These are phyloP conservation scores for Chlamydomonas asymmetrica DNA, from an alignment of 139 green algal genomes.

Conservation along the genomic window DNA sequence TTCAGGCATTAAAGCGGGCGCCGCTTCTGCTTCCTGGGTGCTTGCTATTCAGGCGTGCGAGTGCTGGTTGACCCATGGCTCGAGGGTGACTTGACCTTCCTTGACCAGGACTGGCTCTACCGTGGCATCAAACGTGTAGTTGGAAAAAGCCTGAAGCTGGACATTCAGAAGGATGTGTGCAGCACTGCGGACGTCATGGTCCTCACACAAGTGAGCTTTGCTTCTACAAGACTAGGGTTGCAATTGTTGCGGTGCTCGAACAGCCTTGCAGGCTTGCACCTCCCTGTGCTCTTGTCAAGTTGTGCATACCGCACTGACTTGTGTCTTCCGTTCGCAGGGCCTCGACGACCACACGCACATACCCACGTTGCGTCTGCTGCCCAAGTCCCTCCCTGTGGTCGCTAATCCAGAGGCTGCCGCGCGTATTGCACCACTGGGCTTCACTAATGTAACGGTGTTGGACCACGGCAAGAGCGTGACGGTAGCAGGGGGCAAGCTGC, in stretches of 20 bases:
- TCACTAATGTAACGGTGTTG: conserved; percentile 60
- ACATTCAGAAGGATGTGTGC: conserved; percentile 52
- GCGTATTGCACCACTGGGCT: conserved; percentile 63
- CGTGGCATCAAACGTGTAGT: conserved; percentile 62
- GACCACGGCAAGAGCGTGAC: conserved; percentile 54
- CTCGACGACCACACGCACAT: conserved; percentile 82
- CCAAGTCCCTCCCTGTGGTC: conserved; percentile 63
- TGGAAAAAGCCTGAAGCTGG: conserved; percentile 31
- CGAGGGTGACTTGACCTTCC: conserved; percentile 75
- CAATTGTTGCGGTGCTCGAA: not conserved
- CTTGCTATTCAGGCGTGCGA: conserved; percentile 53
- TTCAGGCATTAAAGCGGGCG: not conserved
- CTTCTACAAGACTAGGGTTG: no score
- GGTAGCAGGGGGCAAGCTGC: conserved; percentile 55
- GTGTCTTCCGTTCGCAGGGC: conserved; percentile 7
- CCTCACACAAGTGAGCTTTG: conserved; percentile 61
- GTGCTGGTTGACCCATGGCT: conserved; percentile 89
- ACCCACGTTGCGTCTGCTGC: conserved; percentile 67
- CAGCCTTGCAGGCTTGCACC: no score
- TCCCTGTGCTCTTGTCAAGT: no score
- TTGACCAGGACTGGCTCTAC: conserved; percentile 68
- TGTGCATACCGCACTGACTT: no score
- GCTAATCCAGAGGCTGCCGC: conserved; percentile 62
- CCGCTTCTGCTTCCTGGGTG: not conserved
- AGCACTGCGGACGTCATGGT: conserved; percentile 68